Percentiles rank a stretch among this genome's conserved stretches.
Conservation (phyloP, 495 filamentous ascomycete species). For the Evernia prunastri region DNA sequence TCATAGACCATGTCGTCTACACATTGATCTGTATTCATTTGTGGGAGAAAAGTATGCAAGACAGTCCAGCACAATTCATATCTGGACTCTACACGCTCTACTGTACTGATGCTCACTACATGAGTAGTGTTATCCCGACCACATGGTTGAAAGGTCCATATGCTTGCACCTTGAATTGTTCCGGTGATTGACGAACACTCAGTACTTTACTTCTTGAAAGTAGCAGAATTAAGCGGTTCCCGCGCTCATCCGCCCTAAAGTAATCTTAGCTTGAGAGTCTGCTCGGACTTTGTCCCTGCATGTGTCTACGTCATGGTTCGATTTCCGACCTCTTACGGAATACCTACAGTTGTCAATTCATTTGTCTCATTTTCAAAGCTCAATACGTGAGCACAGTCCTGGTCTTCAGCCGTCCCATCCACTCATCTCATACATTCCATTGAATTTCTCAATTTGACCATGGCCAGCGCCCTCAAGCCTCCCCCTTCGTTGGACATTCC, state of each 20-base stretch:
- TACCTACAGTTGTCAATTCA: background rate
- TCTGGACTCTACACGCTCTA: background rate
- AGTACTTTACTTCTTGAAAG: background rate
- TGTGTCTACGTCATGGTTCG: background rate
- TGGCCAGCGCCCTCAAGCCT: background rate
- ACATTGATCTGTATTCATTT: background rate
- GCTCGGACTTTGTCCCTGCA: background rate
- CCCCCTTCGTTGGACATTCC: slow-evolving; percentile 35
- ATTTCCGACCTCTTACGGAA: too few relatives aligned
- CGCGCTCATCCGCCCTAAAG: background rate
- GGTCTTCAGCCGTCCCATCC: background rate
- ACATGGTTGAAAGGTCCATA: background rate
- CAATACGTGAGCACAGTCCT: background rate
- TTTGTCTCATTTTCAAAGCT: background rate
- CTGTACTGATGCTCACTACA: background rate
- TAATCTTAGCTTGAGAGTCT: too few relatives aligned
- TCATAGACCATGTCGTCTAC: background rate
- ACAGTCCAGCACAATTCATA: background rate
- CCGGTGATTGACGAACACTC: background rate
- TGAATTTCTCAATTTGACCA: background rate
- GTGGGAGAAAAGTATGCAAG: background rate
- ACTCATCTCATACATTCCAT: background rate
- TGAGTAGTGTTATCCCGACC: background rate
- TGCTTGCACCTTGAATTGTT: background rate
- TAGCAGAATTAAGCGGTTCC: background rate